Percentiles rank a stretch among this genome's conserved stretches.
phyloP scores from a whole-genome alignment of 305 asterid genomes.

The Fraxinus paxiana region DNA sequence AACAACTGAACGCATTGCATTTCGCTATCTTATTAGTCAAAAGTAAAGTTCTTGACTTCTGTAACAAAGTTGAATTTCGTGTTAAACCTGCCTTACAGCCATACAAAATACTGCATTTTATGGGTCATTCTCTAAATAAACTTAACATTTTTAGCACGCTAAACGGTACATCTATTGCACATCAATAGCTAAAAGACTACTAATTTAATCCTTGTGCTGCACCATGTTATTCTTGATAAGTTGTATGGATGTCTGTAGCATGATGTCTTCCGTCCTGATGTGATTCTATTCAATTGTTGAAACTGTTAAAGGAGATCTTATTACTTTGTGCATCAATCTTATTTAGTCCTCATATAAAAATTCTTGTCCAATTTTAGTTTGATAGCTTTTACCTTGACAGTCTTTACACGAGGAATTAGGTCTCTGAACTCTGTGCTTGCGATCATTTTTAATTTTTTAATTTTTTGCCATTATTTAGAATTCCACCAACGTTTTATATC shows the following conservation, averaged over 20 bases:
- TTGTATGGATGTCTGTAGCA: background rate
- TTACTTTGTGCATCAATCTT: background rate
- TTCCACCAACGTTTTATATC: background rate
- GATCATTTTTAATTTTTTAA: background rate
- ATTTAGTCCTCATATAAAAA: background rate
- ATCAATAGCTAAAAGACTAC: background rate
- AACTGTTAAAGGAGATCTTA: background rate
- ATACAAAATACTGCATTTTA: background rate
- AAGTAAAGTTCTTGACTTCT: slow-evolving; percentile 44
- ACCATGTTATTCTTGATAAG: background rate
- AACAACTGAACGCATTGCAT: slow-evolving; percentile 89
- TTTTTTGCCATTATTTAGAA: background rate
- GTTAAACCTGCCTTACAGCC: slow-evolving; percentile 17
- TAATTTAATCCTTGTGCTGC: background rate
- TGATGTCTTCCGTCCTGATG: background rate
- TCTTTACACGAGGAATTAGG: background rate
- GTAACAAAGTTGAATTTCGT: slow-evolving; percentile 19
- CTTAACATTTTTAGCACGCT: background rate
- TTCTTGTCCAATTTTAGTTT: background rate
- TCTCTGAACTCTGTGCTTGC: background rate
- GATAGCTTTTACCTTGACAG: background rate
- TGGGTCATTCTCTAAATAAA: background rate
- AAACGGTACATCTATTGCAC: background rate
- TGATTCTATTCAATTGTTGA: background rate
- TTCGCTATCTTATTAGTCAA: slow-evolving; percentile 91